These are phyloP conservation scores for Babesia ovis DNA, from an alignment of 169 alveolate genomes.

Conservation along the genomic window DNA sequence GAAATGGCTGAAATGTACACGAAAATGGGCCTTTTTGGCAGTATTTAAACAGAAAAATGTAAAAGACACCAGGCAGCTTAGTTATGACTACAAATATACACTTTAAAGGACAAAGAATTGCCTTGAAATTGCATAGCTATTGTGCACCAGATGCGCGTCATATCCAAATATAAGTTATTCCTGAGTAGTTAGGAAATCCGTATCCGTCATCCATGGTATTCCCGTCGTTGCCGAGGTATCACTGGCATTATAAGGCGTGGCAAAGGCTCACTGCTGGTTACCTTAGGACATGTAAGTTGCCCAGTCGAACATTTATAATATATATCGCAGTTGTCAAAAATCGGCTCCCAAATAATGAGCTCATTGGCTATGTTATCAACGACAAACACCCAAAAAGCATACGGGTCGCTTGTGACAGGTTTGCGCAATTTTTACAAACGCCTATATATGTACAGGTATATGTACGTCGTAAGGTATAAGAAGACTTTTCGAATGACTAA, in stretches of 20 bases:
- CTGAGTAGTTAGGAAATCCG: neutral
- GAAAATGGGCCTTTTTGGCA: too few species aligned
- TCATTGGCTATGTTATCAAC: slow-evolving; percentile 87
- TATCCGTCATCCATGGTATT: slow-evolving; percentile 46
- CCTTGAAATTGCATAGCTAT: too few species aligned
- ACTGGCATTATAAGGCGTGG: slow-evolving; percentile 90
- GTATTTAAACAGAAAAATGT: too few species aligned
- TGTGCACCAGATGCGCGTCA: too few species aligned
- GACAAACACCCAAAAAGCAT: slow-evolving; percentile 90
- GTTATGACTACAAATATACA: too few species aligned
- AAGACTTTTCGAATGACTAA: slow-evolving; percentile 85
- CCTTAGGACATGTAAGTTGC: slow-evolving; percentile 81
- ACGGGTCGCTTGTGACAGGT: slow-evolving; percentile 89
- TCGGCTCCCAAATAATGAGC: slow-evolving; percentile 84
- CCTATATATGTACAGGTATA: slow-evolving; percentile 67
- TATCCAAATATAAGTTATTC: too few species aligned
- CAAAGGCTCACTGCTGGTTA: slow-evolving; percentile 88
- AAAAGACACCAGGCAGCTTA: too few species aligned
- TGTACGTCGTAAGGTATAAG: slow-evolving; percentile 88
- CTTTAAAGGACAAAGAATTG: too few species aligned
- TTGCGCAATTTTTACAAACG: neutral
- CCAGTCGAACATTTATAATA: too few species aligned
- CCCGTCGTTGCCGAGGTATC: slow-evolving; percentile 45
- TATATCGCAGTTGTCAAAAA: slow-evolving; percentile 76
- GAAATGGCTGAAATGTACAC: too few species aligned